phyloP scores from a whole-genome alignment of 148 eudicot species.

The Rhododendron williamsianum region DNA sequence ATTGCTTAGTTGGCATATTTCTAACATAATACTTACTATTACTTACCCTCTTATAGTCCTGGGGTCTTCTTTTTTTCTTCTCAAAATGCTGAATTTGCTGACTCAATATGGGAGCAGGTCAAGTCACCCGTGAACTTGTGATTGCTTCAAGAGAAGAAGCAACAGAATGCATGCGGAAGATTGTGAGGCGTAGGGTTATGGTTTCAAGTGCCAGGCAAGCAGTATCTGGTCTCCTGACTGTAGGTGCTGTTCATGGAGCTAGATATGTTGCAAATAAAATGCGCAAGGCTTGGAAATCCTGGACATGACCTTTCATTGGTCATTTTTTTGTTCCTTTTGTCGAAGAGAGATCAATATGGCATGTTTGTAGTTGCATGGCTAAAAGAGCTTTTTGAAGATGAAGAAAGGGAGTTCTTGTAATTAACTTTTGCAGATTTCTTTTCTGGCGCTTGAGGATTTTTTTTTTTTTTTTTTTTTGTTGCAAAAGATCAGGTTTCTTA shows the following conservation, averaged over 20 bases:
- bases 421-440: background rate
- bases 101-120: constrained; percentile 27
- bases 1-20: background rate
- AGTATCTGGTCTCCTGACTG: constrained; percentile 66
- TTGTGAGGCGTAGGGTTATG: constrained; percentile 73
- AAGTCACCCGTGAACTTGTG: constrained; percentile 28
- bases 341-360: background rate
- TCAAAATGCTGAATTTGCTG: background rate
- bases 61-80: background rate
- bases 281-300: constrained; percentile 83
- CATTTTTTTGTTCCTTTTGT: background rate
- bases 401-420: background rate
- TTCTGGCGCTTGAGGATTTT: background rate
- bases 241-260: constrained; percentile 61
- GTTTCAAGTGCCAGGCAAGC: constrained; percentile 84
- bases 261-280: constrained; percentile 65
- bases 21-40: background rate
- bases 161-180: constrained; percentile 58
- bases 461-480: no score
- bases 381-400: background rate
- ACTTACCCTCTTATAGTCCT: background rate
- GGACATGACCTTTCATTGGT: constrained; percentile 21
- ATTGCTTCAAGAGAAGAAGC: constrained; percentile 56
- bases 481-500: background rate
- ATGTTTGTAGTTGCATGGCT: background rate